A percentile compares a stretch with the other conserved stretches of the same genome.
phyloP scores from a whole-genome alignment of 2,329 filamentous ascomycete species.

The Phialophora expanda region DNA sequence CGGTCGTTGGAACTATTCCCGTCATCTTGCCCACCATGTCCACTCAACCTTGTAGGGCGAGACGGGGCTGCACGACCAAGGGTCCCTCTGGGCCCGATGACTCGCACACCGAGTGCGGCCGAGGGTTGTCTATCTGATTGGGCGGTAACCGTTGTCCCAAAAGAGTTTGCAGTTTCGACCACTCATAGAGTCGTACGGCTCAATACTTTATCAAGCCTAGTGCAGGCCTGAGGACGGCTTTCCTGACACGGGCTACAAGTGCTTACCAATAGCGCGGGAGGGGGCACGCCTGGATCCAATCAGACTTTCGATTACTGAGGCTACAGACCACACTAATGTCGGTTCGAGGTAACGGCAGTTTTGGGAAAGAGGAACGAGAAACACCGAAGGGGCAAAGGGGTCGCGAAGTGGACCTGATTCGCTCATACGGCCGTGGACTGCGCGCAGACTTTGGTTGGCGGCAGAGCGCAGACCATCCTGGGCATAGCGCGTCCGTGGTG shows the following conservation, averaged over 20 bases:
- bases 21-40: constrained; percentile 15
- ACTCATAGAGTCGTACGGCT: neutral
- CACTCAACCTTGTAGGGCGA: constrained; percentile 19
- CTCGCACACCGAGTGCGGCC: neutral
- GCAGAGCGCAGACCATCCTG: neutral
- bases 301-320: neutral
- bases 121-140: neutral
- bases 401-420: neutral
- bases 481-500: neutral
- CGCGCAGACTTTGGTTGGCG: constrained; percentile 12
- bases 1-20: constrained; percentile 3
- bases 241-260: constrained; percentile 7
- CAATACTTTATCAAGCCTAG: neutral
- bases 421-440: neutral
- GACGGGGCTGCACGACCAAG: constrained; percentile 16
- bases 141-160: constrained; percentile 18
- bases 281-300: neutral
- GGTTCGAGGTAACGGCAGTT: constrained; percentile 19
- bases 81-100: constrained; percentile 10
- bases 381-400: constrained; percentile 11
- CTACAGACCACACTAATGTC: neutral
- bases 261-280: constrained; percentile 14
- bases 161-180: constrained; percentile 10
- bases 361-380: constrained; percentile 15
- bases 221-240: neutral